Evolutionary conservation across 176 grass and related monocot species (phyloP).

Genomic region (Avena atlantica): DNA sequence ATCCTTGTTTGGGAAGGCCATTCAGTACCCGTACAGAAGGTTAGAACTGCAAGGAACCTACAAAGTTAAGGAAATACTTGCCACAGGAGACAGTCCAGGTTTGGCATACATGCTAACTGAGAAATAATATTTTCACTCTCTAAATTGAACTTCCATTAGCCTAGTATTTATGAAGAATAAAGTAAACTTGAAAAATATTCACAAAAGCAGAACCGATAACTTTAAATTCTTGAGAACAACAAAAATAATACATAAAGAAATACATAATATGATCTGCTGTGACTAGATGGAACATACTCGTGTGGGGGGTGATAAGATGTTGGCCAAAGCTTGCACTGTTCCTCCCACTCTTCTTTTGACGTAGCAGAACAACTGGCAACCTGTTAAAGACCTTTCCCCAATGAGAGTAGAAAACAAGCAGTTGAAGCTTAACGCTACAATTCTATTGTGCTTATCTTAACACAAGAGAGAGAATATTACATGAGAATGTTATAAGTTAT

Average conservation of each 20-base stretch:
- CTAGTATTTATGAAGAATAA: background rate
- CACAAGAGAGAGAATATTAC: background rate
- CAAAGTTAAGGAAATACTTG: background rate
- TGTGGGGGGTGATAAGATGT: conserved; percentile 88
- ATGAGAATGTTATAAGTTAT: conserved; percentile 36
- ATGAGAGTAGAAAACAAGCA: background rate
- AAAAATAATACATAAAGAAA: conserved; percentile 14
- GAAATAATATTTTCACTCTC: background rate
- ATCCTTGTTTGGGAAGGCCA: background rate
- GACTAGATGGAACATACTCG: conserved; percentile 51
- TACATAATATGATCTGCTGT: background rate
- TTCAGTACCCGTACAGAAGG: background rate
- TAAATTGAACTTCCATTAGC: background rate
- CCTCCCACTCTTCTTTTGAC: conserved; percentile 91
- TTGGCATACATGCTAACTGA: background rate
- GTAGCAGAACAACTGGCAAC: conserved; percentile 77
- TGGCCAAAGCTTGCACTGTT: conserved; percentile 96
- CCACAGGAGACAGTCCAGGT: background rate
- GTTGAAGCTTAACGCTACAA: background rate
- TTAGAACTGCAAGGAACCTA: background rate
- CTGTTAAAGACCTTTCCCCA: conserved; percentile 47
- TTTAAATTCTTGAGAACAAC: conserved; percentile 26
- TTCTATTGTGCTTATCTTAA: conserved; percentile 20
- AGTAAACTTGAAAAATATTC: conserved; percentile 1
- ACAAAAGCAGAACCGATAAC: background rate